A percentile compares a stretch with the other conserved stretches of the same genome.
Conservation (phyloP, 305 asterid genomes). For the Stenogyne calaminthoides region DNA sequence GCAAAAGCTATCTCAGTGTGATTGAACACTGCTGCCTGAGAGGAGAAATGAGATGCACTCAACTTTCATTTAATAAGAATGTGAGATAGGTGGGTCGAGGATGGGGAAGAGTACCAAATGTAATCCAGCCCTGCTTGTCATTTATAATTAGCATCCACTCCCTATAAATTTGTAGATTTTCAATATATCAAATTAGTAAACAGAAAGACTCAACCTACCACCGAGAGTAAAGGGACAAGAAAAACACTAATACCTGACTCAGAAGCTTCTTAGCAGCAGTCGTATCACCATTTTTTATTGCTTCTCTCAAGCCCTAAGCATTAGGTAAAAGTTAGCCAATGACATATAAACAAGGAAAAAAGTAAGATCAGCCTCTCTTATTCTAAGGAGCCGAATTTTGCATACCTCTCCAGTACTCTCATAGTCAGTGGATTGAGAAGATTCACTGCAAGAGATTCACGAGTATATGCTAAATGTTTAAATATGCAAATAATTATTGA, state of each 20-base stretch:
- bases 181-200: constrained; percentile 30
- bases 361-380: background rate
- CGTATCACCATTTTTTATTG: constrained; percentile 92
- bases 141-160: constrained; percentile 86
- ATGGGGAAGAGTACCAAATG: constrained; percentile 62
- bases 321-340: constrained; percentile 37
- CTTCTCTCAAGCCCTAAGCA: constrained; percentile 85
- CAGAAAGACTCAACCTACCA: constrained; percentile 9
- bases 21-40: constrained; percentile 89
- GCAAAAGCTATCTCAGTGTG: constrained; percentile 86
- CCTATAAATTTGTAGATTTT: constrained; percentile 50
- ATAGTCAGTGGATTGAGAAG: constrained; percentile 60
- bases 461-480: constrained; percentile 24
- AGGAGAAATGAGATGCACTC: constrained; percentile 13
- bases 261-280: constrained; percentile 82
- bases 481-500: constrained; percentile 3
- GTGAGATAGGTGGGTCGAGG: constrained; percentile 19
- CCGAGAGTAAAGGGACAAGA: constrained; percentile 20
- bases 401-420: constrained; percentile 92
- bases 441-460: constrained; percentile 59
- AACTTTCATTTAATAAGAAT: constrained; percentile 1
- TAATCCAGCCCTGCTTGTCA: constrained; percentile 93
- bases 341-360: constrained; percentile 3
- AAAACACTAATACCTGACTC: constrained; percentile 63
- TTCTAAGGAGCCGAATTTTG: constrained; percentile 15